Conservation (phyloP, 2,329 filamentous ascomycete genomes). For the Thermomyces lanuginosus region DNA sequence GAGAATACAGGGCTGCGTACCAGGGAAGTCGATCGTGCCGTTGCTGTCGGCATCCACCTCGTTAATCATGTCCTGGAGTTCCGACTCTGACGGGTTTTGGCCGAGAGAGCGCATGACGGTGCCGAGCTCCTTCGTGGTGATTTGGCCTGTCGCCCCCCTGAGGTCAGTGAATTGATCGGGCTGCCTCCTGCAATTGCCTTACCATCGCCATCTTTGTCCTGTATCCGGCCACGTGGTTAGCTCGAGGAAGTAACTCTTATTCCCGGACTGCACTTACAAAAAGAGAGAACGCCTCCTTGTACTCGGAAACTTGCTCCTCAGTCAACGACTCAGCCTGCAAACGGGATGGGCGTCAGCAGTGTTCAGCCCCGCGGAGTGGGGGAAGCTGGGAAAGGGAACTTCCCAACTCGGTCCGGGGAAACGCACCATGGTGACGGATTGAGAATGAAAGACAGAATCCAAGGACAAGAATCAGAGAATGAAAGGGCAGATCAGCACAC, state of each 20-base stretch:
- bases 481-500: too few species aligned
- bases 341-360: constrained; percentile 13
- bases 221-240: constrained; percentile 9
- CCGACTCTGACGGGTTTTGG: constrained; percentile 78
- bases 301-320: constrained; percentile 99
- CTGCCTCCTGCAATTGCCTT: constrained; percentile 29
- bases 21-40: constrained; percentile 79
- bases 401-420: too few species aligned
- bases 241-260: too few species aligned
- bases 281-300: constrained; percentile 99
- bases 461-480: constrained; percentile 6
- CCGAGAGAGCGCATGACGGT: constrained; percentile 83
- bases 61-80: constrained; percentile 88
- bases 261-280: constrained; percentile 60
- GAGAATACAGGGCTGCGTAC: constrained; percentile 33
- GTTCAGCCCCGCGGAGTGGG: constrained; percentile 20
- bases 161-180: constrained; percentile 1
- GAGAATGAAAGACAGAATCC: constrained; percentile 2
- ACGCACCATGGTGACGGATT: constrained; percentile 6
- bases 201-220: constrained; percentile 91
- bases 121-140: constrained; percentile 78
- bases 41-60: constrained; percentile 88
- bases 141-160: constrained; percentile 48
- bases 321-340: constrained; percentile 88
- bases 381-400: constrained; percentile 2